Conservation (phyloP, 768 basidiomycete species). For the Amanita pallidorosea region DNA sequence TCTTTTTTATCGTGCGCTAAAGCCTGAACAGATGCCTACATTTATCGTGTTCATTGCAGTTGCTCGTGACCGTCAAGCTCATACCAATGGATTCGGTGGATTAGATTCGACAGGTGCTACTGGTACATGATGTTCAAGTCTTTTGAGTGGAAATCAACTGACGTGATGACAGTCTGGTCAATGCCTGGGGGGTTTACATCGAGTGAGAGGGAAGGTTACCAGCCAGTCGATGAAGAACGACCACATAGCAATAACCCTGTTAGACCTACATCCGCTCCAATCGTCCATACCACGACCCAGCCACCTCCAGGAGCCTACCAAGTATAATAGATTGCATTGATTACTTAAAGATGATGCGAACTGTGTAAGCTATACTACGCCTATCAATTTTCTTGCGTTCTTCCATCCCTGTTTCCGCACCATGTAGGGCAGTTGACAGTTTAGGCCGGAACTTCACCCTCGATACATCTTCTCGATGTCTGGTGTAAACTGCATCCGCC, state of each 20-base stretch:
- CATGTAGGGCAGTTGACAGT: background rate
- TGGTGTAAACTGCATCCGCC: conserved; percentile 23
- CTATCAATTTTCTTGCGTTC: background rate
- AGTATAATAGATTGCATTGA: conserved; percentile 13
- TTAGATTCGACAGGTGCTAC: conserved; percentile 44
- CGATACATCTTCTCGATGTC: conserved; percentile 19
- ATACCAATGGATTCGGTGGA: conserved; percentile 38
- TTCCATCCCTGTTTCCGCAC: background rate
- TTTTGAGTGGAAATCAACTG: background rate
- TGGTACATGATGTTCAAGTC: conserved; percentile 22
- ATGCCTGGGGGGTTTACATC: conserved; percentile 70
- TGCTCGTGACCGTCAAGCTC: conserved; percentile 44
- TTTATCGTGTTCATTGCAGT: conserved; percentile 37
- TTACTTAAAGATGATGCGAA: conserved; percentile 10
- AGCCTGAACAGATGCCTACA: conserved; percentile 42
- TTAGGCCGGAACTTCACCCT: conserved; percentile 8
- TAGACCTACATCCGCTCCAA: conserved; percentile 15
- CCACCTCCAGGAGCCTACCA: conserved; percentile 32
- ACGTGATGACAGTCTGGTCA: conserved; percentile 48
- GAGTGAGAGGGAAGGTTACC: conserved; percentile 44
- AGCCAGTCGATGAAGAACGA: conserved; percentile 47
- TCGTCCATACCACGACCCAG: conserved; percentile 12
- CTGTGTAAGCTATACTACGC: background rate
- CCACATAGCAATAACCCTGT: conserved; percentile 6
- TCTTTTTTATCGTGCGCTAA: background rate